Base-by-base conservation (phyloP, 257 asterid genomes). In the Salvia rosmarinus region DNA sequence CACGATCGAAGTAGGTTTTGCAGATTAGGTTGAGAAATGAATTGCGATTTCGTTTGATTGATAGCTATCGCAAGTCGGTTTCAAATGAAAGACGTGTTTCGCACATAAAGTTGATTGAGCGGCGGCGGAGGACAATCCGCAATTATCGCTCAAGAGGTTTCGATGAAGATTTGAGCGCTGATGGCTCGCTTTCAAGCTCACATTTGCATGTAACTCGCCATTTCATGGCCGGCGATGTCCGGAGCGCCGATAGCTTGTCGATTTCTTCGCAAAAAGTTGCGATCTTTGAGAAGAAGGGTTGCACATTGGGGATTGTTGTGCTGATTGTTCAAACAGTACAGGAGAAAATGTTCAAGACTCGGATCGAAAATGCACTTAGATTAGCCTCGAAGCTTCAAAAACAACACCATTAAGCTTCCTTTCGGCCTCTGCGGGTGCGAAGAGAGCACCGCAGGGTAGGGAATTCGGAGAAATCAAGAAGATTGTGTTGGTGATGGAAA, bases 381-480 rank as follows among this genome's bases (percentile, higher is more conserved):
- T 79, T 75, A 16, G 83, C 98, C 42, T 30, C 85, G 55, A 94
- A 91, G 85, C 91, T 96, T 92, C 0, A 91, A 81, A 77, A 85
- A 80, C 54, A 78, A 82, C 57, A 75, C 96, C 0, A 85, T 85
- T 63, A 94, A 89, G 91, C 95, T 94, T 10, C 85, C 96, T 0
- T 94, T 94, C 60, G 96, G 99, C 49, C 95, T 94, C 20, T 94
- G 99, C 19, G 99, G 99, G 25, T 89, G 94, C 83, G 96, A 91
- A 47, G 88, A 94, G 84, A 82, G 85, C 76, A 81, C 89, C 17
- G 82, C n/a, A 67, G 76, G 83, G 90, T 49, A 89, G 92, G 80
- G 88, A 81, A 76, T 78, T 83, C 5, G 91, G 89, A 32, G 97
- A 87, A 64, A 81, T 76, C 49, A 92, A 86, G 96, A 87, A 67